These are phyloP conservation scores for Phytopythium montanum DNA, from an alignment of 352 stramenopile species.

Conservation along the genomic window DNA sequence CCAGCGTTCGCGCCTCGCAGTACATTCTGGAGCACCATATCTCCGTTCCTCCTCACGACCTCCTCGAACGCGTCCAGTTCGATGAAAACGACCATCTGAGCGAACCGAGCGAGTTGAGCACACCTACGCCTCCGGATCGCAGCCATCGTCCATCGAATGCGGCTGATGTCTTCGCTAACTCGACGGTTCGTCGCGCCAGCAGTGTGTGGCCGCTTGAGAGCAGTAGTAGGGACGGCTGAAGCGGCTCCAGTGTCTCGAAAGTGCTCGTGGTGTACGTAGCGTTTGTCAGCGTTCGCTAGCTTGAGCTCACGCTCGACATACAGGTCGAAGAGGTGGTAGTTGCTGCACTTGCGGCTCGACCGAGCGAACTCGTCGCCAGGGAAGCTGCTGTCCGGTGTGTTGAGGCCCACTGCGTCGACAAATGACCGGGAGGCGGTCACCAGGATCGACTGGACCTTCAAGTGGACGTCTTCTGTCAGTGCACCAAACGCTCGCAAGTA, in stretches of 20 bases:
- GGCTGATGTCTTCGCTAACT: background rate
- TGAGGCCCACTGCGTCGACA: constrained; percentile 25
- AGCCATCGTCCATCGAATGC: constrained; percentile 70
- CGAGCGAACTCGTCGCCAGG: constrained; percentile 49
- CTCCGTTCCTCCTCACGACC: constrained; percentile 35
- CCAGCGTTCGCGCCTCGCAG: constrained; percentile 39
- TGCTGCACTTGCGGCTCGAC: constrained; percentile 57
- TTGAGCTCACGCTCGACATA: constrained; percentile 47
- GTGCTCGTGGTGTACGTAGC: constrained; percentile 47
- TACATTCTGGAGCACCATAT: constrained; percentile 34
- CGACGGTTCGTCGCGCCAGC: background rate
- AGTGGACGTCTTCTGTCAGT: background rate
- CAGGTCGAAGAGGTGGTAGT: constrained; percentile 51
- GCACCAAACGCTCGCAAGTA: background rate
- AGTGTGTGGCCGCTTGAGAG: background rate
- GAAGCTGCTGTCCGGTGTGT: constrained; percentile 30
- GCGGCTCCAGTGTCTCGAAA: constrained; percentile 16
- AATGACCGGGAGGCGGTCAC: constrained; percentile 29
- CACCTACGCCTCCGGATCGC: constrained; percentile 60
- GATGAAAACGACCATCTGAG: constrained; percentile 53
- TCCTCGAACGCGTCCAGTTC: constrained; percentile 37
- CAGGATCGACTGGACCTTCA: constrained; percentile 33
- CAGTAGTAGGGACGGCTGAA: background rate
- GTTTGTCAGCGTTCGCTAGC: constrained; percentile 45
- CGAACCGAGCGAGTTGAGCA: constrained; percentile 48